phyloP scores from a whole-genome alignment of 768 basidiomycete genomes.

The Suillus decipiens region DNA sequence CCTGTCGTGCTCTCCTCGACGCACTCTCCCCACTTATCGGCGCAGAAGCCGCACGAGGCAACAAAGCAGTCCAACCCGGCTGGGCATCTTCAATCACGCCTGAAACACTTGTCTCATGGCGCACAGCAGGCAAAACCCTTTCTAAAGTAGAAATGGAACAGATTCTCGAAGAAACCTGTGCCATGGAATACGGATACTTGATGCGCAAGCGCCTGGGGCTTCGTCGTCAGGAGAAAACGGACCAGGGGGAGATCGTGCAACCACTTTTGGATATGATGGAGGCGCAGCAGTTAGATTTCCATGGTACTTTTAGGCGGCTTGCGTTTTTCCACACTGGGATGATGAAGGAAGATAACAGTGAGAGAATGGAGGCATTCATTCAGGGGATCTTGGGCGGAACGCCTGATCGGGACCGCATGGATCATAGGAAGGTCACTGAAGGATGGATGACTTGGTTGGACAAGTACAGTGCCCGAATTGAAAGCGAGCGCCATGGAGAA shows the following conservation, averaged over 20 bases:
- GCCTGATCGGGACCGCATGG: slow-evolving; percentile 46
- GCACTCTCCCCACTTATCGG: slow-evolving; percentile 86
- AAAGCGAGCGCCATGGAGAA: slow-evolving; percentile 40
- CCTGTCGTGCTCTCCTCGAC: slow-evolving; percentile 73
- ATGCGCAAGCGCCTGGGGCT: slow-evolving; percentile 88
- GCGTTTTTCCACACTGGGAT: slow-evolving; percentile 56
- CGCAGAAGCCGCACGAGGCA: slow-evolving; percentile 63
- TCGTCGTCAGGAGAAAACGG: slow-evolving; percentile 49
- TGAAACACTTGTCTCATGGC: slow-evolving; percentile 65
- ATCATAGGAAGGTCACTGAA: slow-evolving; percentile 44
- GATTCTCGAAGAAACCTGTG: slow-evolving; percentile 58
- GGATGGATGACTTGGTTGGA: slow-evolving; percentile 68
- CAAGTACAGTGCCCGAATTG: slow-evolving; percentile 59
- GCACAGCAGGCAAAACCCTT: slow-evolving; percentile 51
- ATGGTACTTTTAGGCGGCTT: slow-evolving; percentile 78
- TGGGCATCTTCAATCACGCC: slow-evolving; percentile 62
- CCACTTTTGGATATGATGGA: slow-evolving; percentile 79
- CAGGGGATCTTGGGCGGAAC: slow-evolving; percentile 46
- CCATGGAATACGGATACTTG: slow-evolving; percentile 62
- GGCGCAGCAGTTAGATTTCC: slow-evolving; percentile 80
- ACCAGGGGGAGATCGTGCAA: slow-evolving; percentile 60
- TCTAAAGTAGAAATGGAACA: slow-evolving; percentile 62
- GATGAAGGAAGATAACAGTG: slow-evolving; percentile 21
- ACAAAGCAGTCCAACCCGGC: slow-evolving; percentile 46
- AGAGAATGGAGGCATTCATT: slow-evolving; percentile 43